These are phyloP conservation scores for Emydomyces testavorans DNA, from an alignment of 2,329 filamentous ascomycete species.

Conservation along the genomic window DNA sequence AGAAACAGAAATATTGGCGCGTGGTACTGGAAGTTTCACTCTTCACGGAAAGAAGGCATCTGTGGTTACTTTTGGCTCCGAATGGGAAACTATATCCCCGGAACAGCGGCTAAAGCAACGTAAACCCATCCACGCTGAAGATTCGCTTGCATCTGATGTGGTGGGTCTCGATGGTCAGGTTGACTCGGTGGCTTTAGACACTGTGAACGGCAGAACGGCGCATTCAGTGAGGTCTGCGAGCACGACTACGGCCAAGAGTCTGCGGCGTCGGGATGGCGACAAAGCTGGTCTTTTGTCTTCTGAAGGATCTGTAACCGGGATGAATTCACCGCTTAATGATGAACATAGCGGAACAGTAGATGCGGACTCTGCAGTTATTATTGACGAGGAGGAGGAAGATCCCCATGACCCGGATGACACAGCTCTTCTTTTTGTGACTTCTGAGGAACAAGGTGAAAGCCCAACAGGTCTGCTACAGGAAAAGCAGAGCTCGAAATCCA, in stretches of 20 bases:
- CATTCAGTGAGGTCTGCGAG: constrained; percentile 52
- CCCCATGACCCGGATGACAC: neutral
- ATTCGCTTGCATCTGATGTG: constrained; percentile 28
- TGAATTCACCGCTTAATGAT: neutral
- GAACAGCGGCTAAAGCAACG: constrained; percentile 60
- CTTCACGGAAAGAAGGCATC: constrained; percentile 97
- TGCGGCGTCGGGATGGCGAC: constrained; percentile 4
- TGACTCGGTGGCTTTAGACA: constrained; percentile 15
- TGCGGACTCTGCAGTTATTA: constrained; percentile 1
- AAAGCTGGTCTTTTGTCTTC: neutral
- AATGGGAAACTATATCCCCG: constrained; percentile 65
- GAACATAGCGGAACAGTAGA: neutral
- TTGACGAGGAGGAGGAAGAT: neutral
- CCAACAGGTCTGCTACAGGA: neutral
- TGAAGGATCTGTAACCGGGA: constrained; percentile 2
- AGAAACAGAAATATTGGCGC: constrained; percentile 40
- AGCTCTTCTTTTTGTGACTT: neutral
- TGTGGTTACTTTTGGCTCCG: constrained; percentile 90
- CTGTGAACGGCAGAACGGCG: constrained; percentile 36
- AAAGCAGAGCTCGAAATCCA: neutral
- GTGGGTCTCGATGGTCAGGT: constrained; percentile 20
- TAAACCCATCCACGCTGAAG: constrained; percentile 37
- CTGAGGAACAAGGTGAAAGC: neutral
- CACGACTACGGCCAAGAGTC: constrained; percentile 6
- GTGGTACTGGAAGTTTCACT: constrained; percentile 80